Base-by-base conservation (phyloP, 2,329 filamentous ascomycete genomes). In the Aaosphaeria arxii region DNA sequence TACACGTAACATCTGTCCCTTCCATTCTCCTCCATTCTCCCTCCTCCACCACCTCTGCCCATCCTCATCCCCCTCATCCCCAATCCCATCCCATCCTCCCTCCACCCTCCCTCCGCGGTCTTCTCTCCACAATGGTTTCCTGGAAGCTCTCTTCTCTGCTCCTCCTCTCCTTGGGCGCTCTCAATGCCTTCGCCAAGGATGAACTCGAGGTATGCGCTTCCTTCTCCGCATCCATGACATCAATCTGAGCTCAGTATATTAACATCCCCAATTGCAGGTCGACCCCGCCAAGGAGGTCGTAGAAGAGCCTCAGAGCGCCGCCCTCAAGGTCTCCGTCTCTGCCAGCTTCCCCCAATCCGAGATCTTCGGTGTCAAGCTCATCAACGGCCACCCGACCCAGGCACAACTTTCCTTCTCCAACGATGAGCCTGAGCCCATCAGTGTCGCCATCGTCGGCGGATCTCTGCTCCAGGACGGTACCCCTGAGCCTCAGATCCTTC, bases 341-440 rank as follows among this genome's bases (percentile, higher is more conserved):
- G 76, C 82, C 49, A 76, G 77, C 32, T 86, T 86, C 72, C 83
- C 83, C 30, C 72, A 82, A 55, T 77, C 81, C 49, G 89, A 95
- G 77, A 86, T 95, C 73, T 94, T 96, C 61, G 94, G 92, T 63
- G 85, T 97, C 61, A 96, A 95, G 82, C 85, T 97, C 59, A 83
- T 97, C 78, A 99, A 99, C 70, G 90, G 91, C 65, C 86, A 87
- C 57, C 84, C 90, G 39, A 96, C 91, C 55, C 84, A 88, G 71
- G 87, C 91, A 33, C 74, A 95, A 46, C 76, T 99, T 61, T 85
- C 90, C 63, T 79, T 99, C 69, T 82, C 79, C 70, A 99, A 99
- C 78, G 79, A 89, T 53, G 94, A 99, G 74, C 78, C 82, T 9
- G 78, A 79, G 45, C 81, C 91, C 28, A 82, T 99, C 65, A 82